Base-by-base conservation (phyloP, 2,329 filamentous ascomycete species). In the Bipolaris victoriae region DNA sequence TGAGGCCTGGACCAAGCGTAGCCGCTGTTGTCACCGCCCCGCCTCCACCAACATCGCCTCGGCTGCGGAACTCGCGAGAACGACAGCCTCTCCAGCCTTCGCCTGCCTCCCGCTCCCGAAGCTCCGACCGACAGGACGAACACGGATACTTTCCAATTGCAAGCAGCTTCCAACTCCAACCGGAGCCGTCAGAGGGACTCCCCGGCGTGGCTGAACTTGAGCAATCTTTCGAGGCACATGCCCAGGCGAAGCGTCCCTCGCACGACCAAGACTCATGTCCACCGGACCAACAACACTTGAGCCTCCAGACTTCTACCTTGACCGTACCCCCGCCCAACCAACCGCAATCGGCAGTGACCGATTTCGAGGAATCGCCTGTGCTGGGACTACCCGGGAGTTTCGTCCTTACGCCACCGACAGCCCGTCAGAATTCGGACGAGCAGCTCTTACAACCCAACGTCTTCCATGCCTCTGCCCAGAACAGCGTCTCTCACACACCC, bases 311-410 rank as follows among this genome's bases (percentile, higher is more conserved):
- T 5, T 64, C 65, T 10, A 64, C 55, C 35, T 40, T 74, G 15
- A 37, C 71, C n/a, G 24, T 64, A 16, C 71, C 74, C 16, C 62
- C 70, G n/a, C 62, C 70, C 20, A 64, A 64, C 16, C 72, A 71
- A 31, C 64, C 72, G 3, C 44, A 64, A 47, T 78, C 77, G 24
- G 74, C 73, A 16, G 66, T 70, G 13, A 81, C 78, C 2, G 76
- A 78, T 44, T 79, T 81, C 46, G 79, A 81, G 53, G 88, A 90
- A 66, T 90, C 88, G 26, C 88, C 88, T 7, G 86, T 86, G 2
- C 76, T 91, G 15, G 88, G 86, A 5, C 83, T 90, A 58, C 88
- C 88, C 4, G 87, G 88, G 9, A 83, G 66, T 87, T 89, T 69
- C 82, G 84, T 51, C 49, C 64, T 68, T 46, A 76, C 74, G 3